Evolutionary conservation across 129 eudicot species (phyloP).

Genomic region (Flaveria robusta): DNA sequence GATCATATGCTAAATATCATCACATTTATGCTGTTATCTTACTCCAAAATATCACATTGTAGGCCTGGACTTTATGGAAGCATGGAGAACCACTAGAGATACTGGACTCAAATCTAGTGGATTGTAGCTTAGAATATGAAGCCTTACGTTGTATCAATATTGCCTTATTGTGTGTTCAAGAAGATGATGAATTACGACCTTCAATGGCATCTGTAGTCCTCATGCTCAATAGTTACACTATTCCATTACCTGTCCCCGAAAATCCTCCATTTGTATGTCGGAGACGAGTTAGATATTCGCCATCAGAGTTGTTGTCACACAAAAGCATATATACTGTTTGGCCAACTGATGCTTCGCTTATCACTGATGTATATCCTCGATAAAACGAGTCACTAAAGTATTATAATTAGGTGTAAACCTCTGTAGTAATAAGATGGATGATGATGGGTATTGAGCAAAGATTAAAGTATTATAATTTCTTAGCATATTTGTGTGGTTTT

Average conservation of each 20-base stretch:
- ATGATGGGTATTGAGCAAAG: too few species aligned
- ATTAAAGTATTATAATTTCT: too few species aligned
- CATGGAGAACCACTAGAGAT: slow-evolving; percentile 22
- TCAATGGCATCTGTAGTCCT: slow-evolving; percentile 30
- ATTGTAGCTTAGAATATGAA: slow-evolving; percentile 9
- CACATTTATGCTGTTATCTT: neutral
- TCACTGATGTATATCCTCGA: slow-evolving; percentile 27
- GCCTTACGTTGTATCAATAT: slow-evolving; percentile 29
- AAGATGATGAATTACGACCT: slow-evolving; percentile 32
- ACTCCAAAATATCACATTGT: neutral
- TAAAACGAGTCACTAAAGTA: neutral
- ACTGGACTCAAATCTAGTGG: slow-evolving; percentile 21
- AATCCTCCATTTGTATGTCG: slow-evolving; percentile 28
- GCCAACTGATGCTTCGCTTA: neutral
- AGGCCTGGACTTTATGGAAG: slow-evolving; percentile 35
- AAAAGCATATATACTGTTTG: slow-evolving; percentile 7
- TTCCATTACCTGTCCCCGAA: slow-evolving; percentile 27
- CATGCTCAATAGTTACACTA: slow-evolving; percentile 32
- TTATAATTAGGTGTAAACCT: too few species aligned
- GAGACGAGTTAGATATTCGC: neutral
- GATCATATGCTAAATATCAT: neutral
- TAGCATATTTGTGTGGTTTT: too few species aligned
- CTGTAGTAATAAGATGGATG: too few species aligned
- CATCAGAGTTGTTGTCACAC: neutral
- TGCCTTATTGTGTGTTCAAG: slow-evolving; percentile 34